Evolutionary conservation across 768 basidiomycete species (phyloP), one percentile per base, ranked within the genome.

Genomic region (Aureoboletus auriporus): DNA sequence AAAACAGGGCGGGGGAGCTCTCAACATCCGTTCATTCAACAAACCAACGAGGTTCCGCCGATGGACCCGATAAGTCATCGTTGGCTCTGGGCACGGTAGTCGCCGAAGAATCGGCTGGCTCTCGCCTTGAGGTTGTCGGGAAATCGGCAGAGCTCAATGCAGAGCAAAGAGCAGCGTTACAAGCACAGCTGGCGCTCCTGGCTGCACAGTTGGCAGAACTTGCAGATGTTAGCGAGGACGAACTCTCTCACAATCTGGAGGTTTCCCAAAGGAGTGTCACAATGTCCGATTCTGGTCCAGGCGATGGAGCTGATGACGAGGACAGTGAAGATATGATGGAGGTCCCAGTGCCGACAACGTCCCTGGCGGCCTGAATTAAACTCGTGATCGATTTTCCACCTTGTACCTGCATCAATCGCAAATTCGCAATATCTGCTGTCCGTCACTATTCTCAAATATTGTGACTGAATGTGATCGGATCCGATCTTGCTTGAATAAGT

Each of bases 181-280:
- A 89, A 58, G 85, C 83, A 1, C 84, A 84, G 54, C 71, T 89
- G 38, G 86, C 82, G 3, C 72, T 89, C 28, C 62, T 89, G 46
- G 84, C 86, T 5, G 83, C 82, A 1, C 88, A 89, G 58, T 62
- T 90, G 23, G 77, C 79, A 23, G 87, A 87, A 61, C 71, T 88
- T 40, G 81, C 78, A 12, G 77, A 79, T 44, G 68, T 66, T 38
- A 52, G 52, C 10, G 69, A 67, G 31, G 67, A 64, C 31, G 61
- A 56, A 33, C 52, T 65, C 14, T 66, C 65, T 13, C 57, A 61
- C 1, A 64, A 67, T 33, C 38, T 63, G 29, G 56, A 66, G 27
- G 37, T 46, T 11, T 29, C 45, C 23, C 52, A 51, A 20, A 42
- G 43, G 44, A 41, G 33, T 2, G 23, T 7, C 6, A 12, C 33